Evolutionary conservation across 2,329 filamentous ascomycete species (phyloP), one percentile per base, ranked within the genome.

Genomic region (Botryotinia globosa): DNA sequence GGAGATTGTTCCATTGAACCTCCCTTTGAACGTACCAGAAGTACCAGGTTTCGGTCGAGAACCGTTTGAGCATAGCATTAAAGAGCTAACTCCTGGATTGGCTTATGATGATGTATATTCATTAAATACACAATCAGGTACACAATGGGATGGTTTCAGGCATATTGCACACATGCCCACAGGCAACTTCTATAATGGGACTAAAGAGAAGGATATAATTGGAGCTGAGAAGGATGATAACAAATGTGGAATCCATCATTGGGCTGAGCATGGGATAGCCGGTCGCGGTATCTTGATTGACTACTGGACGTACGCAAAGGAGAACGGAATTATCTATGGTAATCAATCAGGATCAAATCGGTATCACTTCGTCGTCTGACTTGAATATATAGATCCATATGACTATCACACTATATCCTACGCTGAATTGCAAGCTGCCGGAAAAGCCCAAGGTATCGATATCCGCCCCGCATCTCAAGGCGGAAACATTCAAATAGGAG

Each of bases 91-190:
- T 64, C 32, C 45, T 0, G 75, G 75, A 4, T 3, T 75, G n/a
- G 78, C 89, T 39, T 90, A 91, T 77, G 89, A 91, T 77, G 88
- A 91, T 79, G 81, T 85, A 44, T 87, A 87, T 83, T 83, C 83
- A 0, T 86, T 89, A 76, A 90, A 90, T 79, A 85, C 87, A 0
- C 88, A 89, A 79, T 84, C 84, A 12, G 87, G 85, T 54, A 87
- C 85, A 61, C 87, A 89, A 78, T 89, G 87, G 87, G 87, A 88
- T 75, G 86, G 86, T 0, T 80, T 88, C 39, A 82, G 87, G 71
- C 86, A 87, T 62, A 75, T 79, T 12, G 74, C 77, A 51, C 75
- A 78, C 69, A 58, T 78, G 1, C 73, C 77, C 9, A 76, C 74
- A 4, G 39, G 71, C 14, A 76, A 75, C 4, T 80, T 80, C 59